Base-by-base conservation (phyloP, 2,329 filamentous ascomycete species). In the Verticillium nubilum region DNA sequence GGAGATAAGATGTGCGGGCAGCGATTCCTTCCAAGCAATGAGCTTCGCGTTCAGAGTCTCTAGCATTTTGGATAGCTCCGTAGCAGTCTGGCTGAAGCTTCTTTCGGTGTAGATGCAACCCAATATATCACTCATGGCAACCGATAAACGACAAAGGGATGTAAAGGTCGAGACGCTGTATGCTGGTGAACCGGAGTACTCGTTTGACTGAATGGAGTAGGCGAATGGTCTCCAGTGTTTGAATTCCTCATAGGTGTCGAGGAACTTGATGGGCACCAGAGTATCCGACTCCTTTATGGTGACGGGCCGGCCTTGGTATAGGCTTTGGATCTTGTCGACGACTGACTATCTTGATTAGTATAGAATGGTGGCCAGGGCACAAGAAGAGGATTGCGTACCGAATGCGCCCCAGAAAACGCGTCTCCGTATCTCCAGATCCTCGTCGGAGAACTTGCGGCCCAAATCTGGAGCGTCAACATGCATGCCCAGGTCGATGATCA, bases 401-500 rank as follows among this genome's bases (percentile, higher is more conserved):
- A 77, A 82, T 29, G 72, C 78, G 7, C 67, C 78, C 80, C 71
- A 82, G 56, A 76, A 77, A 2, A 74, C 78, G 19, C 80, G 73
- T 56, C 71, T 73, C 15, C 74, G 70, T 53, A 77, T 77, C 63
- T 76, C 80, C 10, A 72, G 67, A 37, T 80, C 78, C 59, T 81
- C 78, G 47, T 78, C 75, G 2, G 76, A 73, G 53, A 78, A 70
- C 13, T 68, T 69, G 13, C 68, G 66, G 47, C 69, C 59, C 58
- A 74, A 66, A 37, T 65, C 67, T 53, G 69, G 67, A 56, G 68
- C 69, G 67, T 76, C 74, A 19, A 81, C 73, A 62, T 83, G 80
- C 62, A 85, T 78, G 0, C 81, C 78, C 5, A 86, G 67, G 64
- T 86, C 83, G 56, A 80, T 76, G 27, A 85, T 71, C 70, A 86